Base-by-base conservation (phyloP, 75 land plant genomes). In the Selaginella tamariscina region DNA sequence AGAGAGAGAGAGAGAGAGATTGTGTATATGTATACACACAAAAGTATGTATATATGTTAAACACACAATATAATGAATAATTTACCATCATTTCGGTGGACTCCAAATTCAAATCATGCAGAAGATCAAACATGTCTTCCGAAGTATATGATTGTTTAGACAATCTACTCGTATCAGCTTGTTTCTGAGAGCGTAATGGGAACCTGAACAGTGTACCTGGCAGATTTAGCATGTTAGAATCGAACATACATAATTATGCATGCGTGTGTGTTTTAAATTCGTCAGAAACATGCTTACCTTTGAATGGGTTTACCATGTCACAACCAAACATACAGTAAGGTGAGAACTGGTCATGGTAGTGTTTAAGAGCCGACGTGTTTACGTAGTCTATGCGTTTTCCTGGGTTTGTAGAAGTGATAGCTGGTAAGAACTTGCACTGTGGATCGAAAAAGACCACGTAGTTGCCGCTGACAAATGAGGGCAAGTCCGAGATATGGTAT, bases 401-500 rank as follows among this genome's bases (percentile, higher is more conserved):
- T 20, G 98, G 98, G 77, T 92, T 92, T 1, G 84, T 78, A 20
- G 94, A 31, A 0, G 98, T 88, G 1, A 92, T 71, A 57, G 76
- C 82, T 1, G 98, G 98, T 32, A 92, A 83, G 55, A 84, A 86
- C 44, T 77, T 69, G 32, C 93, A 88, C 68, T 92, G 98, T 22
- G 98, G 98, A 77, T 92, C 98, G 78, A 92, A 92, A 33, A 88
- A 67, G 1, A 92, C 98, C 9, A 82, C 87, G 75, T 88, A 80
- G 29, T 81, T 88, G 2, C 84, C 88, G 76, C 98, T 92, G n/a
- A 92, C 98, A 80, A 92, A 92, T 5, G 98, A 92, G 1, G 98
- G 98, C 70, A 92, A 69, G 65, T 92, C 98, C 15, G 98, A 89
- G 32, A 92, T 68, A 69, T 92, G 98, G 56, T 92, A 92, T 15